Conservation (phyloP, 1,284 basidiomycete species). For the Apiotrichum siamense region DNA sequence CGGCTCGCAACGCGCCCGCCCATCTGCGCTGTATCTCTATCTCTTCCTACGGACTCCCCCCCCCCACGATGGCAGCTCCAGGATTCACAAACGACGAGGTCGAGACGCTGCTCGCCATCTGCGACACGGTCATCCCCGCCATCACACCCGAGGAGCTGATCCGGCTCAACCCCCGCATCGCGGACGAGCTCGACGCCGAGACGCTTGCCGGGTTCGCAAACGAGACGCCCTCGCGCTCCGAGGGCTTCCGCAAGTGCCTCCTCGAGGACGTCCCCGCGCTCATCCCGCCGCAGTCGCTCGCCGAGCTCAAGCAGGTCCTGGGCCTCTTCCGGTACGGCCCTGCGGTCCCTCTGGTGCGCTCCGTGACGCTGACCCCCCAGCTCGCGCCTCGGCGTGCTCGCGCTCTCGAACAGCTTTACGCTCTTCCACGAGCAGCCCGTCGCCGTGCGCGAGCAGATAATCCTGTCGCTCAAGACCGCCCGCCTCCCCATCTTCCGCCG, state of each 20-base stretch:
- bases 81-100: conserved; percentile 10
- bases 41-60: not conserved
- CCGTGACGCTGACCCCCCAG: not conserved
- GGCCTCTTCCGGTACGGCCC: conserved; percentile 18
- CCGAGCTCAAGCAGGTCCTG: conserved; percentile 20
- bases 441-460: conserved; percentile 8
- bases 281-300: conserved; percentile 11
- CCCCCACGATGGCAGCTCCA: not conserved
- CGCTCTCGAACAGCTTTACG: conserved; percentile 5
- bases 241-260: conserved; percentile 2
- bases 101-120: conserved; percentile 16
- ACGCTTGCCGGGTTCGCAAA: conserved; percentile 11
- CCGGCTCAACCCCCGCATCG: conserved; percentile 5
- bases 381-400: conserved; percentile 4
- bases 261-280: conserved; percentile 3
- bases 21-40: too few species aligned
- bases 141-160: conserved; percentile 9
- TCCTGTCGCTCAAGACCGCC: conserved; percentile 9
- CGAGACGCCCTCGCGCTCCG: conserved; percentile 7
- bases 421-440: conserved; percentile 13
- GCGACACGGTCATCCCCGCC: conserved; percentile 20
- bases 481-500: conserved; percentile 6
- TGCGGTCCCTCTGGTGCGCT: not conserved
- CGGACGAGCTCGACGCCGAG: conserved; percentile 7
- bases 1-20: too few species aligned